Evolutionary conservation across 164 flowering plant species (phyloP).

Genomic region (Vitis amurensis): DNA sequence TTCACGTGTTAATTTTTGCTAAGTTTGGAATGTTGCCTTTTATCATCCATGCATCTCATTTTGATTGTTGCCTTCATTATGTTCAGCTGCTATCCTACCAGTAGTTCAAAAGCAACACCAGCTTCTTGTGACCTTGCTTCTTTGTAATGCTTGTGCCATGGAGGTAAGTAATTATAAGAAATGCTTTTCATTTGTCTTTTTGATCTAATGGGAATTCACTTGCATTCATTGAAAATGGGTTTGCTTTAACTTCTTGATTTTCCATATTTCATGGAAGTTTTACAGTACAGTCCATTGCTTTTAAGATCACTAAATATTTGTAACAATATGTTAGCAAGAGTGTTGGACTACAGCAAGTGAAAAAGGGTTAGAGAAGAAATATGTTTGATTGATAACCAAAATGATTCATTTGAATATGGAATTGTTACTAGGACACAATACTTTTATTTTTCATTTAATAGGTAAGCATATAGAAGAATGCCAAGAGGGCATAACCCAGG

Average conservation of each 20-base stretch:
- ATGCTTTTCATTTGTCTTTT: too few relatives aligned
- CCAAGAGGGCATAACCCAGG: too few relatives aligned
- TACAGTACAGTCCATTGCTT: not conserved
- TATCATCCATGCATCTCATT: not conserved
- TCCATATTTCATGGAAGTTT: not conserved
- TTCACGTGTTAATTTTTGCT: not conserved
- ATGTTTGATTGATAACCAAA: too few relatives aligned
- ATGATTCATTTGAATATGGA: too few relatives aligned
- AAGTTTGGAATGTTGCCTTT: not conserved
- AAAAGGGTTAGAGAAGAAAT: too few relatives aligned
- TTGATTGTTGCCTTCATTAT: not conserved
- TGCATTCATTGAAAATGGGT: not conserved
- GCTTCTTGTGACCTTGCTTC: constrained; percentile 90
- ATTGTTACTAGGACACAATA: too few relatives aligned
- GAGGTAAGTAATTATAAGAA: constrained; percentile 50
- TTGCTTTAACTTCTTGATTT: constrained; percentile 4
- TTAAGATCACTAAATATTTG: not conserved
- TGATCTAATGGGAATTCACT: not conserved
- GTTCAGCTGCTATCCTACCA: constrained; percentile 82
- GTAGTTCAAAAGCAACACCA: constrained; percentile 97
- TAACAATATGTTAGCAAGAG: not conserved
- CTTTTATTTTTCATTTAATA: too few relatives aligned
- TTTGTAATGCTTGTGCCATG: constrained; percentile 95
- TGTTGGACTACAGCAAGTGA: not conserved
- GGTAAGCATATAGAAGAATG: too few relatives aligned